phyloP scores from a whole-genome alignment of 2,329 filamentous ascomycete genomes.

The Aspergillus bombycis region DNA sequence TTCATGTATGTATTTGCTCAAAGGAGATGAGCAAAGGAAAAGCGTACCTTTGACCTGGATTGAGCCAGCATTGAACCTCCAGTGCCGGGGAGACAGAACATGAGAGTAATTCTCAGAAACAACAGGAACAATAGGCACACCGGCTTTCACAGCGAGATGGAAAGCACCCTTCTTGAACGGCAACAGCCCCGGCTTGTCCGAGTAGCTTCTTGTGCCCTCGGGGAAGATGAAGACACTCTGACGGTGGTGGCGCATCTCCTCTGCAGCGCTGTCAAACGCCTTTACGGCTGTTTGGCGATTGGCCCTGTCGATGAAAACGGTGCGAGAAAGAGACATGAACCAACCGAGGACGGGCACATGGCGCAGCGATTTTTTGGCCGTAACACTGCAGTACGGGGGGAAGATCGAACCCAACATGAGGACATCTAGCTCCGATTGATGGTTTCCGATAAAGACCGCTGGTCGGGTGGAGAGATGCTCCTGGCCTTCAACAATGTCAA shows the following conservation, averaged over 20 bases:
- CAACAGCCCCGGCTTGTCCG: slow-evolving; percentile 75
- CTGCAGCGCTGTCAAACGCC: slow-evolving; percentile 81
- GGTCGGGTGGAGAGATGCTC: slow-evolving; percentile 70
- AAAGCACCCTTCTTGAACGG: slow-evolving; percentile 99
- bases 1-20: neutral
- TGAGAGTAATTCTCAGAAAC: slow-evolving; percentile 80
- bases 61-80: slow-evolving; percentile 67
- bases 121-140: slow-evolving; percentile 88
- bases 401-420: slow-evolving; percentile 88
- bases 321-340: slow-evolving; percentile 88
- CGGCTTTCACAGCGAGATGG: slow-evolving; percentile 90
- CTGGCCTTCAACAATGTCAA: slow-evolving; percentile 70
- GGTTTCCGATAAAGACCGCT: slow-evolving; percentile 90
- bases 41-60: slow-evolving; percentile 74
- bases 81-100: slow-evolving; percentile 65
- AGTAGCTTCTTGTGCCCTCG: slow-evolving; percentile 91
- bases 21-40: slow-evolving; percentile 5
- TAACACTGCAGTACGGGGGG: slow-evolving; percentile 88
- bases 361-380: slow-evolving; percentile 83
- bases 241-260: slow-evolving; percentile 71
- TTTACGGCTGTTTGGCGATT: slow-evolving; percentile 80
- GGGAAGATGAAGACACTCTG: slow-evolving; percentile 63
- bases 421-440: slow-evolving; percentile 95
- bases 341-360: slow-evolving; percentile 83
- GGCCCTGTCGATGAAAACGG: slow-evolving; percentile 92